These are phyloP conservation scores for Pseudopyricularia cyperi DNA, from an alignment of 2,329 filamentous ascomycete genomes.

Conservation along the genomic window DNA sequence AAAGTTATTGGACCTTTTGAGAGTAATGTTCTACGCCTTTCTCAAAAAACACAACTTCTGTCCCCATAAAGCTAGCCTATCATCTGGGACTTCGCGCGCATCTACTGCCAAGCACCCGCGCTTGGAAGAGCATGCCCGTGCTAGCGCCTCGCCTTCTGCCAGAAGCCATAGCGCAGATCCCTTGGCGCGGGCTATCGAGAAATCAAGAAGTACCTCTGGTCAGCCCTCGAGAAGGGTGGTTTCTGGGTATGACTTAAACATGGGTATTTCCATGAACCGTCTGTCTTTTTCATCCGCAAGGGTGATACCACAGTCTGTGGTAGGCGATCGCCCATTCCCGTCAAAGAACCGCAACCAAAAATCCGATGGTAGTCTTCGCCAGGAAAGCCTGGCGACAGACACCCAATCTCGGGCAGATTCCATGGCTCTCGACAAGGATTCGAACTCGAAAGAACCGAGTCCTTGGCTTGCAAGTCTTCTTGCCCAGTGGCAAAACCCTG, in stretches of 20 bases:
- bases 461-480: slow-evolving; percentile 50
- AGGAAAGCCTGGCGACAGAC: slow-evolving; percentile 50
- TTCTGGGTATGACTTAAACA: neutral
- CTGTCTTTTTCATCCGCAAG: neutral
- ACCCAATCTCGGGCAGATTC: slow-evolving; percentile 35
- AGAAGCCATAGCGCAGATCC: neutral
- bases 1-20: slow-evolving; percentile 49
- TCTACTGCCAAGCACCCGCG: slow-evolving; percentile 11
- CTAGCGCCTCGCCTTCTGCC: neutral
- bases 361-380: slow-evolving; percentile 23
- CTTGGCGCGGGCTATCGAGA: neutral
- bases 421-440: neutral
- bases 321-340: neutral
- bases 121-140: neutral
- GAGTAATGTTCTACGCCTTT: slow-evolving; percentile 59
- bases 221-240: neutral
- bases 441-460: slow-evolving; percentile 5
- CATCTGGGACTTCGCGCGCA: neutral
- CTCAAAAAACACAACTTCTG: slow-evolving; percentile 59
- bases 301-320: neutral
- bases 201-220: neutral
- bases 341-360: neutral
- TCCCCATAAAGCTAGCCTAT: slow-evolving; percentile 24
- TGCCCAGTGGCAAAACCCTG: slow-evolving; percentile 59
- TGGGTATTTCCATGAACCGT: neutral